These are phyloP conservation scores for Linum usitatissimum DNA, from an alignment of 345 rosid species.

Conservation along the genomic window DNA sequence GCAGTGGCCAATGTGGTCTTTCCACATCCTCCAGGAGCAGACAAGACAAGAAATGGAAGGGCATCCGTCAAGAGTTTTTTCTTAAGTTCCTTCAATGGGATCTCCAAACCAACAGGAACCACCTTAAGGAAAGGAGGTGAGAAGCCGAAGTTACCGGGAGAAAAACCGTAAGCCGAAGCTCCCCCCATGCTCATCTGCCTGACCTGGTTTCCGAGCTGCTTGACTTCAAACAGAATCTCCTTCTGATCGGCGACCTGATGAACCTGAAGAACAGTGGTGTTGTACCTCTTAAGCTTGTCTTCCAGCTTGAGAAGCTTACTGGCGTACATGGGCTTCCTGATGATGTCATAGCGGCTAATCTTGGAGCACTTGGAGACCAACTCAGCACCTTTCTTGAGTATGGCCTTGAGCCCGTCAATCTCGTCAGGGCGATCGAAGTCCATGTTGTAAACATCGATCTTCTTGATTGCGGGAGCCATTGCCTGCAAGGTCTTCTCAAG, in stretches of 20 bases:
- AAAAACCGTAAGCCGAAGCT: not conserved
- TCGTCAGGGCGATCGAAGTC: slow-evolving; percentile 10
- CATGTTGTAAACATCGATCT: slow-evolving; percentile 1
- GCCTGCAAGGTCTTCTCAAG: not conserved
- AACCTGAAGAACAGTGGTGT: not conserved
- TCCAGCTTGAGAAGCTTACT: slow-evolving; percentile 14
- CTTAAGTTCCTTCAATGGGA: slow-evolving; percentile 16
- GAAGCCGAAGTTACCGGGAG: slow-evolving; percentile 1
- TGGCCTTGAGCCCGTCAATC: not conserved
- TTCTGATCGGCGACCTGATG: not conserved
- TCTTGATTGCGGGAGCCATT: slow-evolving; percentile 1
- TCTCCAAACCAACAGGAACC: slow-evolving; percentile 17
- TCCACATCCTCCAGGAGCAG: slow-evolving; percentile 25
- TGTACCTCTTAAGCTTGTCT: not conserved
- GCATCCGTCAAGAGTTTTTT: slow-evolving; percentile 11
- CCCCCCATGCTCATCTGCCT: not conserved
- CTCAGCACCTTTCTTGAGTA: not conserved
- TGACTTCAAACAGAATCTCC: slow-evolving; percentile 9
- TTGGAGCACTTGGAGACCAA: slow-evolving; percentile 7
- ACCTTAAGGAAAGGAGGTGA: slow-evolving; percentile 15
- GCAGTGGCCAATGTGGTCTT: slow-evolving; percentile 20
- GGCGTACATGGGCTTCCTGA: slow-evolving; percentile 4
- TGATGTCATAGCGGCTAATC: not conserved
- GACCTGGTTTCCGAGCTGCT: not conserved
- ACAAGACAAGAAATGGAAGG: slow-evolving; percentile 8